Evolutionary conservation across 2,329 filamentous ascomycete genomes (phyloP), one percentile per base, ranked within the genome.

Genomic region (Alternaria longipes): DNA sequence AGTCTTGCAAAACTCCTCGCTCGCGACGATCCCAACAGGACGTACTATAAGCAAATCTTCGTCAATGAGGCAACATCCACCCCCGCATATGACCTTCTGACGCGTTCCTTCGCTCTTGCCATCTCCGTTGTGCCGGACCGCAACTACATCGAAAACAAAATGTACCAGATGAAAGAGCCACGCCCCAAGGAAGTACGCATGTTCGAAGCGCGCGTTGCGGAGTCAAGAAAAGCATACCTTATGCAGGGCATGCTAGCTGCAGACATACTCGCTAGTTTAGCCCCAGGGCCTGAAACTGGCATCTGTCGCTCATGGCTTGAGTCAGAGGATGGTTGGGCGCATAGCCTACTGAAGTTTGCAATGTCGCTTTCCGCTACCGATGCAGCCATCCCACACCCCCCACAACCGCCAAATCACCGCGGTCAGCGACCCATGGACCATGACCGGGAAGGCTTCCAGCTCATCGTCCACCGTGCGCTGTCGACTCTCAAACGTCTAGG

Each of bases 241-340:
- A 95, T 97, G 86, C 95, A 99, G 80, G 94, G 93, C 1, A 87
- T 98, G 70, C 84, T 98, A 6, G 91, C 93, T 1, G 94, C 93
- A 0, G 94, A 98, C 68, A 96, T 98, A 53, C 81, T 98, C 3
- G 89, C 93, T 0, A 89, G 89, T 9, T 83, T 97, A 28, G 87
- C 89, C 3, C 90, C 90, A 3, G 86, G 86, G 5, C 84, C 87
- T n/a, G 93, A 96, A 66, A 86, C 85, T 16, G 86, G 87, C 4
- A 81, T 97, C 8, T 90, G 94, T 4, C 87, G 88, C 57, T 84
- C 87, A 0, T 98, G 95, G 94, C 85, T 98, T 8, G 88, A 90
- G 40, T 93, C 91, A 4, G 88, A 90, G 42, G 93, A 96, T 69
- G 92, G 91, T 0, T 95, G 97, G 77, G 90, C 92, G 1, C 87